A percentile compares a stretch with the other conserved stretches of the same genome.
Evolutionary conservation across 208 protist genomes (phyloP).

Genomic region (Trypanosoma mega): DNA sequence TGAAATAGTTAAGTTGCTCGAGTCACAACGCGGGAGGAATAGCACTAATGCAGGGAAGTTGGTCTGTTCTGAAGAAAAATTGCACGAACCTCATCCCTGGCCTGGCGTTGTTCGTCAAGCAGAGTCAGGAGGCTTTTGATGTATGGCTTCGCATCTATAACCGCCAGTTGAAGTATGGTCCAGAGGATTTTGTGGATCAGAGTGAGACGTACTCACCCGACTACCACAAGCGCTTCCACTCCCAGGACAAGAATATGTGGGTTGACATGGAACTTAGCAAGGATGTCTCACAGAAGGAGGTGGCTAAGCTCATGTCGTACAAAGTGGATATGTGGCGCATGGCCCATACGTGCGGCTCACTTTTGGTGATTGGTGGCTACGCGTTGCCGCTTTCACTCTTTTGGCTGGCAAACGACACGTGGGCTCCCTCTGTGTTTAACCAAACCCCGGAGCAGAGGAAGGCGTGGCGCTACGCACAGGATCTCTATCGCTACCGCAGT

Average conservation of each 20-base stretch:
- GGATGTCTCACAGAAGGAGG: constrained; percentile 79
- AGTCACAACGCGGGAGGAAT: no score
- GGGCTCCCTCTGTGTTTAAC: constrained; percentile 73
- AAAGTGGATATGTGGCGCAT: constrained; percentile 88
- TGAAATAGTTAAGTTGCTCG: no score
- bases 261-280: constrained; percentile 88
- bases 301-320: constrained; percentile 80
- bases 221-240: constrained; percentile 87
- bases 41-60: constrained; percentile 79
- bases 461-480: constrained; percentile 83
- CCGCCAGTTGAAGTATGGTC: constrained; percentile 67
- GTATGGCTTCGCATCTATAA: constrained; percentile 87
- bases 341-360: constrained; percentile 49
- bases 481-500: constrained; percentile 91
- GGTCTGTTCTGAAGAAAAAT: constrained; percentile 78
- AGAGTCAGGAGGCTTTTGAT: constrained; percentile 50
- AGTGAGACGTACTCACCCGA: constrained; percentile 74
- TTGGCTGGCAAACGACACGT: constrained; percentile 89
- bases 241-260: constrained; percentile 91
- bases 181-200: constrained; percentile 76
- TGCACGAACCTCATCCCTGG: constrained; percentile 71
- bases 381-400: constrained; percentile 68
- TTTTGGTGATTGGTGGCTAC: constrained; percentile 78
- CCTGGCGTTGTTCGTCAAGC: constrained; percentile 48
- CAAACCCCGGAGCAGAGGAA: constrained; percentile 63